phyloP scores from a whole-genome alignment of 75 land plant species.

The Larix kaempferi region DNA sequence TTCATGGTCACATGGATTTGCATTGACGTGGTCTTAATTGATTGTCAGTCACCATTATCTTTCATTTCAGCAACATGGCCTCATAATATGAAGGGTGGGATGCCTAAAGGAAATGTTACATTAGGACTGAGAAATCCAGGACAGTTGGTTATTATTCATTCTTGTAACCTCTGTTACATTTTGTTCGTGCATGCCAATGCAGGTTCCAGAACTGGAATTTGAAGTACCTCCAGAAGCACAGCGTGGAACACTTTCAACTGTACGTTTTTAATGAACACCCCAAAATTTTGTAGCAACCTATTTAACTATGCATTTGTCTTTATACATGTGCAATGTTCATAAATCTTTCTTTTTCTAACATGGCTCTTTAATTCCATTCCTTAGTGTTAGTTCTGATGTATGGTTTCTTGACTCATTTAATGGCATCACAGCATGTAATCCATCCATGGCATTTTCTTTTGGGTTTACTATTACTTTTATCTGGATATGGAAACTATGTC shows the following conservation, averaged over 20 bases:
- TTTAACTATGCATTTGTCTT: background rate
- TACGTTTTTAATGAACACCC: conserved; percentile 19
- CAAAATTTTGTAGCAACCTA: background rate
- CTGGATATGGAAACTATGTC: no score
- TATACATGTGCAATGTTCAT: background rate
- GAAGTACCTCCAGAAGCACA: conserved; percentile 99
- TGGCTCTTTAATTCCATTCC: no score
- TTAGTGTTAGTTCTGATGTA: no score
- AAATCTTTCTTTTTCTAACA: no score
- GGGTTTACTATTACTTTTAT: no score
- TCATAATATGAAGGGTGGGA: background rate
- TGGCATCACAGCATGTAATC: no score
- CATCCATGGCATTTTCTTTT: no score
- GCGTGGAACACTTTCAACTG: conserved; percentile 91
- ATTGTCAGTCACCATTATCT: background rate
- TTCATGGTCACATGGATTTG: background rate
- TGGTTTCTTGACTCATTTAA: no score
- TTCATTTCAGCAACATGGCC: background rate
- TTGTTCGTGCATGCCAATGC: conserved; percentile 20
- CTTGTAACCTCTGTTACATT: conserved; percentile 15
- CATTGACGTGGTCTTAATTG: background rate
- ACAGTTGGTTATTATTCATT: background rate
- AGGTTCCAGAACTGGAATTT: conserved; percentile 98
- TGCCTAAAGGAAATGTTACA: background rate
- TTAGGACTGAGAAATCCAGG: no score